A percentile compares a stretch with the other conserved stretches of the same genome.
Evolutionary conservation across 2,329 filamentous ascomycete genomes (phyloP).

Genomic region (Cordyceps farinosa): DNA sequence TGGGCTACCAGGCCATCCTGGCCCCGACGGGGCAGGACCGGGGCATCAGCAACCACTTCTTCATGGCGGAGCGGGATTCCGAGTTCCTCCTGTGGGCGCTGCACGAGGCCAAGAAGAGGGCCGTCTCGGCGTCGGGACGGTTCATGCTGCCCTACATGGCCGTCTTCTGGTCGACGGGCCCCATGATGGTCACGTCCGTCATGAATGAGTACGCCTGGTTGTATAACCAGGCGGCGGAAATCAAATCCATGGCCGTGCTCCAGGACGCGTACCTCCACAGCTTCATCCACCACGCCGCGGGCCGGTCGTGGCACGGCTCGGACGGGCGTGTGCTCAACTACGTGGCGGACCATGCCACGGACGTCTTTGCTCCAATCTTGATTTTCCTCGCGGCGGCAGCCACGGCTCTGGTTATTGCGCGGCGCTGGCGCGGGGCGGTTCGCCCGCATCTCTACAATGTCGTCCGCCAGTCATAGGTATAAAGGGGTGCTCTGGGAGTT

Average conservation of each 20-base stretch:
- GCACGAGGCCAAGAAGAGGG: constrained; percentile 24
- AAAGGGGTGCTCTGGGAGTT: neutral
- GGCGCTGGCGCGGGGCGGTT: neutral
- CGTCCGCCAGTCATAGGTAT: neutral
- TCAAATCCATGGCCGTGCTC: constrained; percentile 19
- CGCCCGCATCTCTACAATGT: constrained; percentile 1
- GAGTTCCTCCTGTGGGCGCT: constrained; percentile 23
- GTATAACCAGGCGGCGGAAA: constrained; percentile 7
- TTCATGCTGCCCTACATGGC: constrained; percentile 25
- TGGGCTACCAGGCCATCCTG: constrained; percentile 21
- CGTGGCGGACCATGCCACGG: constrained; percentile 20
- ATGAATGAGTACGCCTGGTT: constrained; percentile 21
- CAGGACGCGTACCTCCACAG: constrained; percentile 17
- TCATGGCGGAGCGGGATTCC: constrained; percentile 23
- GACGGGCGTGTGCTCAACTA: constrained; percentile 24
- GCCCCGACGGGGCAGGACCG: constrained; percentile 18
- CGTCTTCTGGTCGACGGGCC: constrained; percentile 27
- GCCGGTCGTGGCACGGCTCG: constrained; percentile 25
- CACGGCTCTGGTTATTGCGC: neutral
- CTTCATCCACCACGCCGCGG: constrained; percentile 23
- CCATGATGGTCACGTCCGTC: constrained; percentile 25
- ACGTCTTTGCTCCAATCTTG: neutral
- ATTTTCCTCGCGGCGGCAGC: neutral
- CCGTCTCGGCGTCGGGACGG: constrained; percentile 12
- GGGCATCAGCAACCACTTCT: constrained; percentile 27